Percentiles rank a stretch among this genome's conserved stretches.
These are phyloP conservation scores for Pythium oligandrum DNA, from an alignment of 352 stramenopile species.

Conservation along the genomic window DNA sequence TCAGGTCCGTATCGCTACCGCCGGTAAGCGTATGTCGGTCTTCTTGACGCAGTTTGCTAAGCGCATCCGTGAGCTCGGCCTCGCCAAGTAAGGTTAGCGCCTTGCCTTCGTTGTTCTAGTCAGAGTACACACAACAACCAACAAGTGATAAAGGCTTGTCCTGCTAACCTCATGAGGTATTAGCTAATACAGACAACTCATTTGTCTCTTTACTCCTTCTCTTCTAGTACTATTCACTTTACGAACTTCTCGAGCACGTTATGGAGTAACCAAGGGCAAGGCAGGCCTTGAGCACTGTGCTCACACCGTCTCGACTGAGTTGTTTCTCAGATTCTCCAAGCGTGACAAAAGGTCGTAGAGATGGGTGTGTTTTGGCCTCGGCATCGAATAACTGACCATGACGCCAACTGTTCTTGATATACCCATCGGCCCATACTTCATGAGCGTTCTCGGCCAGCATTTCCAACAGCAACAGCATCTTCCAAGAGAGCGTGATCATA, in stretches of 20 bases:
- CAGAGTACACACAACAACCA: too few species aligned
- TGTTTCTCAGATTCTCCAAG: constrained; percentile 50
- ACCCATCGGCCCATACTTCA: constrained; percentile 58
- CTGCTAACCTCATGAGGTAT: too few species aligned
- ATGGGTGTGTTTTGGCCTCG: constrained; percentile 39
- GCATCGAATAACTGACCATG: constrained; percentile 35
- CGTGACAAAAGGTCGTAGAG: constrained; percentile 52
- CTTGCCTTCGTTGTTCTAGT: not conserved
- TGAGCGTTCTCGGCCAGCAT: constrained; percentile 66
- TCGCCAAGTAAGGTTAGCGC: constrained; percentile 9
- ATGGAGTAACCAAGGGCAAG: constrained; percentile 40
- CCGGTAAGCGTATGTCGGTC: constrained; percentile 23
- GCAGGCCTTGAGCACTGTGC: constrained; percentile 47
- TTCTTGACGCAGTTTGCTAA: constrained; percentile 21
- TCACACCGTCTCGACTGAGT: constrained; percentile 38
- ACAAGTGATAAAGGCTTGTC: too few species aligned
- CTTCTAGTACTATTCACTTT: too few species aligned
- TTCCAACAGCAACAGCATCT: constrained; percentile 64
- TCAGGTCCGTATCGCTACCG: constrained; percentile 19
- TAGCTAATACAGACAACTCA: too few species aligned
- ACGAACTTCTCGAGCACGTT: too few species aligned
- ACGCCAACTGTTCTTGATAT: constrained; percentile 36
- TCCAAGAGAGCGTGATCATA: constrained; percentile 42
- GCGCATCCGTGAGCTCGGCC: constrained; percentile 12
- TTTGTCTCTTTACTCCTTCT: too few species aligned